Evolutionary conservation across 495 filamentous ascomycete genomes (phyloP), one percentile per base, ranked within the genome.

Genomic region (Symbiotaphrina buchneri): DNA sequence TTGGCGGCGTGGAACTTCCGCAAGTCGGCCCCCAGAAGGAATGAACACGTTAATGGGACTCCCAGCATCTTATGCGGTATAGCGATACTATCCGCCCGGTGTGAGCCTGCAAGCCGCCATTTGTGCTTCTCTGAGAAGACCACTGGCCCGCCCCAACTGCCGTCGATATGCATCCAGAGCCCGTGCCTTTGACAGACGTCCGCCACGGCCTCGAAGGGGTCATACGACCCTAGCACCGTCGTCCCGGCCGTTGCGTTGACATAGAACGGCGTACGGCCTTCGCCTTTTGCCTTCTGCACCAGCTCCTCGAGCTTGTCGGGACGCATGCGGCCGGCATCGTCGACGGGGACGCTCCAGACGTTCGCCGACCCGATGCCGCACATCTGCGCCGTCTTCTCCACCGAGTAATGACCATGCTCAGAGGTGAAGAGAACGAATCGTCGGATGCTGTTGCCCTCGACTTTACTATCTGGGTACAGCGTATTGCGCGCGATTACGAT

Each of bases 11-110:
- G 73, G 43, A 94, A 90, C 20, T 71, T 52, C 20, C 63, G 53
- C 40, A 83, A 47, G 47, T 94, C 84, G 5, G 58, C 52, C 0
- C 68, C 74, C 7, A 97, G 61, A 6, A 97, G 63, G 55, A 91
- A 91, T 5, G 76, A 83, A 51, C 85, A 97, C 2, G 84, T 90
- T 21, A 87, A 49, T 0, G 85, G 85, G 6, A 78, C 78, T 24
- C 77, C 79, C 41, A 97, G 62, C 87, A 94, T 97, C 52, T 94
- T 94, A 51, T 97, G 85, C 37, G 87, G 84, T 24, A 92, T 63
- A 6, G 79, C 73, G 18, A 94, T 58, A 21, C 68, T 78, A 52
- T 92, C 59, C 6, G 82, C 87, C 10, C 67, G 58, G 27, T 83
- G 60, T 10, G 63, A 53, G 16, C 85, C 85, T 10, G 56, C 45